Conservation (phyloP, 768 basidiomycete species). For the Calvatia gigantea region DNA sequence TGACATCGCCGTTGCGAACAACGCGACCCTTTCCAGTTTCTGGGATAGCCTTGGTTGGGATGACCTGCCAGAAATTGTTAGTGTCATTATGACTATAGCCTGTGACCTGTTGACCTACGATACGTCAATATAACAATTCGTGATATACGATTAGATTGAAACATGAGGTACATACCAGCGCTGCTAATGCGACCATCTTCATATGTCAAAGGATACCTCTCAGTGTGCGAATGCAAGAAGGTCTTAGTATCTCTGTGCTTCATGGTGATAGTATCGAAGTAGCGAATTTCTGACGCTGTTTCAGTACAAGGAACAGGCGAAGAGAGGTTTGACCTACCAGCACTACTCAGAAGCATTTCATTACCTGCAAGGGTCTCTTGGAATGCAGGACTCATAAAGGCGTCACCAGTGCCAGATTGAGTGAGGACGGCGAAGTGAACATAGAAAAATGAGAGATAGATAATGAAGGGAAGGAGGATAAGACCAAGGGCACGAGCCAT, state of each 20-base stretch:
- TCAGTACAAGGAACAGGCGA: neutral
- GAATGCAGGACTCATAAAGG: constrained; percentile 97
- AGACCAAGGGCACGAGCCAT: constrained; percentile 78
- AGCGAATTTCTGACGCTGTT: constrained; percentile 75
- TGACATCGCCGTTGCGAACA: constrained; percentile 84
- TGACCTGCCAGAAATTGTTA: constrained; percentile 94
- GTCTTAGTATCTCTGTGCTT: constrained; percentile 93
- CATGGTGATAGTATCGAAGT: constrained; percentile 84
- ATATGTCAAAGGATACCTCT: constrained; percentile 89
- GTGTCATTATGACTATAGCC: constrained; percentile 92
- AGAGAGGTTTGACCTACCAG: constrained; percentile 55
- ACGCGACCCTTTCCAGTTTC: constrained; percentile 91
- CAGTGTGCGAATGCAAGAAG: constrained; percentile 89
- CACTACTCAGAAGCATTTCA: constrained; percentile 86
- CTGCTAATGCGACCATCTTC: constrained; percentile 94
- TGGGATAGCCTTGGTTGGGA: constrained; percentile 93
- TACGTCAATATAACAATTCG: no score
- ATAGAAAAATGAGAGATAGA: constrained; percentile 96
- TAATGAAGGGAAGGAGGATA: constrained; percentile 81
- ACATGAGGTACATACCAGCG: constrained; percentile 53
- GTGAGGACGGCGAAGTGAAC: constrained; percentile 88
- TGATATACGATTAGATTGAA: neutral
- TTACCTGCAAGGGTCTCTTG: constrained; percentile 94
- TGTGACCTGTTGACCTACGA: constrained; percentile 88
- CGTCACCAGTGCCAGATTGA: constrained; percentile 88